phyloP scores from a whole-genome alignment of 2,329 filamentous ascomycete genomes.

The Sordariomycetes sp. region DNA sequence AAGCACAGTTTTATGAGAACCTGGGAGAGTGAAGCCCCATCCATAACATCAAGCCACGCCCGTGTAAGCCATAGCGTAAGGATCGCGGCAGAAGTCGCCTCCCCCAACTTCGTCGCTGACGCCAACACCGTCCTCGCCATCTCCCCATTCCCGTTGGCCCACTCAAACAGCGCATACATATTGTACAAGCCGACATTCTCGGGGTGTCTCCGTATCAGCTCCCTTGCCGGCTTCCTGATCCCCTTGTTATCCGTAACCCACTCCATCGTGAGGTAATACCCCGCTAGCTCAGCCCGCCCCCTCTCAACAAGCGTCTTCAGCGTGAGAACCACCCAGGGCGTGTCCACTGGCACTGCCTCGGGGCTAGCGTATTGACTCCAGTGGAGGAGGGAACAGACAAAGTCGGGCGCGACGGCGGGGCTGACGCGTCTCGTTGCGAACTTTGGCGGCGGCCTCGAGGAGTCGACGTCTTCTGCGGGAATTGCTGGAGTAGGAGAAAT shows the following conservation, averaged over 20 bases:
- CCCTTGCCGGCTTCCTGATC: conserved; percentile 59
- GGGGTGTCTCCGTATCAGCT: conserved; percentile 54
- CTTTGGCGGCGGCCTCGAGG: not conserved
- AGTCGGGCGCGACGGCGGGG: not conserved
- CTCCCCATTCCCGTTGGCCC: conserved; percentile 37
- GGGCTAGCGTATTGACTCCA: not conserved
- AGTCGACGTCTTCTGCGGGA: not conserved
- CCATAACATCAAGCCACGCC: conserved; percentile 52
- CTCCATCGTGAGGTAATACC: conserved; percentile 60
- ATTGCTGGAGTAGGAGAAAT: not conserved
- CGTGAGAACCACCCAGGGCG: conserved; percentile 35
- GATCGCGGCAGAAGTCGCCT: not conserved
- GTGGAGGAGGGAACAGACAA: not conserved
- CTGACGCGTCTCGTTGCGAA: not conserved
- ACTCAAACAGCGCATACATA: conserved; percentile 64
- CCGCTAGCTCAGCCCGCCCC: conserved; percentile 30
- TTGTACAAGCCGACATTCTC: conserved; percentile 60
- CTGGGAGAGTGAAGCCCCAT: not conserved
- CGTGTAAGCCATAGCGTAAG: conserved; percentile 25
- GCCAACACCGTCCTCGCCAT: conserved; percentile 56
- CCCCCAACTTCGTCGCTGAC: not conserved
- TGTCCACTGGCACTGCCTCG: conserved; percentile 11
- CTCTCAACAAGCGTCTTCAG: conserved; percentile 46
- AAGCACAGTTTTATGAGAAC: conserved; percentile 26
- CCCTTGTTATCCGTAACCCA: conserved; percentile 35